A percentile compares a stretch with the other conserved stretches of the same genome.
These are phyloP conservation scores for Tetrapisispora taiwanensis DNA, from an alignment of 805 yeast species.

Conservation along the genomic window DNA sequence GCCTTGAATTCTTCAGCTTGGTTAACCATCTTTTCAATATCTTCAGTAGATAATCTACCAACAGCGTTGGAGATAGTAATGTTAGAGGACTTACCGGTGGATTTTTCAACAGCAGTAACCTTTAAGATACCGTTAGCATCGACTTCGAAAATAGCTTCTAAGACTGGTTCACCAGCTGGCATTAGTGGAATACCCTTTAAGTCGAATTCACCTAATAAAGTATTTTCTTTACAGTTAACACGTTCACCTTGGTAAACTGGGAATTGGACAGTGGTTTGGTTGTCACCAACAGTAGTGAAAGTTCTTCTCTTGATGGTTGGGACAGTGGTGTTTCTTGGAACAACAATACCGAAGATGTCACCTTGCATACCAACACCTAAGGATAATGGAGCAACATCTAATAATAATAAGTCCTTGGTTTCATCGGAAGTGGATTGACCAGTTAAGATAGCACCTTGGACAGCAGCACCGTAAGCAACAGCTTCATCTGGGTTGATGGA, in stretches of 20 bases:
- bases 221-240: slow-evolving; percentile 96
- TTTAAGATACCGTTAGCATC: slow-evolving; percentile 99
- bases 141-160: slow-evolving; percentile 97
- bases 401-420: slow-evolving; percentile 80
- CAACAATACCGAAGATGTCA: slow-evolving; percentile 97
- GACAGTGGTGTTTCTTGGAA: slow-evolving; percentile 98
- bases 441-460: slow-evolving; percentile 96
- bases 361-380: slow-evolving; percentile 99
- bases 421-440: slow-evolving; percentile 89
- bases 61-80: slow-evolving; percentile 93
- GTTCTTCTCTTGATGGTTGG: slow-evolving; percentile 99
- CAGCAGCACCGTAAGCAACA: slow-evolving; percentile 99
- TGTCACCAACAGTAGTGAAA: slow-evolving; percentile 97
- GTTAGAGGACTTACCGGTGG: slow-evolving; percentile 82
- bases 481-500: slow-evolving; percentile 99
- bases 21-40: slow-evolving; percentile 95
- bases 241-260: slow-evolving; percentile 99
- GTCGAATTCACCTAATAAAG: slow-evolving; percentile 96
- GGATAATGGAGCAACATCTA: slow-evolving; percentile 97
- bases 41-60: slow-evolving; percentile 94
- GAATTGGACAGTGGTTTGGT: slow-evolving; percentile 97
- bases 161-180: slow-evolving; percentile 98
- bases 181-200: slow-evolving; percentile 96
- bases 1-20: slow-evolving; percentile 99
- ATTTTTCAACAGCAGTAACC: slow-evolving; percentile 97